A percentile compares a stretch with the other conserved stretches of the same genome.
Conservation (phyloP, 2,329 filamentous ascomycete genomes). For the Tolypocladium tropicale region DNA sequence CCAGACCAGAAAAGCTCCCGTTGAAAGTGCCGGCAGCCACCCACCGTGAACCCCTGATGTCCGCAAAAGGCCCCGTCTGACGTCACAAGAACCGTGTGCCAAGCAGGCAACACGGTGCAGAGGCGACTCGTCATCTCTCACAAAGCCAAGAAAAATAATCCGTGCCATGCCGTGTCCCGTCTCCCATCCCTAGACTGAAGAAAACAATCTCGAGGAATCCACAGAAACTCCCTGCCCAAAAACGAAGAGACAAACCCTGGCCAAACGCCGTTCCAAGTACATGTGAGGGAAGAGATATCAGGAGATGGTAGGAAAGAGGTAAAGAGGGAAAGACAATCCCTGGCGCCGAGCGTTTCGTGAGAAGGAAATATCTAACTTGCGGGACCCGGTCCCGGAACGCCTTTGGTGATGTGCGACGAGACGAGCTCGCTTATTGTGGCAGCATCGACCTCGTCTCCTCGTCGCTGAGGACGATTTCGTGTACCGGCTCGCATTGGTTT, state of each 20-base stretch:
- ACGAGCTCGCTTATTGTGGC: slow-evolving; percentile 39
- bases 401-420: slow-evolving; percentile 2
- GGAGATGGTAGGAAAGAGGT: not conserved
- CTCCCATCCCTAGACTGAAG: not conserved
- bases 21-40: not conserved
- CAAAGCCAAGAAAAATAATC: not conserved
- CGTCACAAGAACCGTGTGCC: not conserved
- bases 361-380: slow-evolving; percentile 3
- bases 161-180: not conserved
- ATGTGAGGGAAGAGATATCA: slow-evolving; percentile 1
- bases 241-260: not conserved
- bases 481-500: slow-evolving; percentile 63
- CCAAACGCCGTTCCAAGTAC: not conserved
- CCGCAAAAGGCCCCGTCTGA: not conserved
- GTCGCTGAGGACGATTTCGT: slow-evolving; percentile 68
- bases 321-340: not conserved
- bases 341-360: slow-evolving; percentile 4
- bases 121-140: not conserved
- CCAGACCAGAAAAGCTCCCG: not conserved
- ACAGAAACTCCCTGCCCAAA: not conserved
- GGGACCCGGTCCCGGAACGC: not conserved
- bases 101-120: not conserved
- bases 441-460: slow-evolving; percentile 63
- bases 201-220: not conserved
- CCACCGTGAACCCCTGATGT: not conserved